A percentile compares a stretch with the other conserved stretches of the same genome.
Conservation (phyloP, 2,329 filamentous ascomycete genomes). For the Lasiodiplodia citricola region DNA sequence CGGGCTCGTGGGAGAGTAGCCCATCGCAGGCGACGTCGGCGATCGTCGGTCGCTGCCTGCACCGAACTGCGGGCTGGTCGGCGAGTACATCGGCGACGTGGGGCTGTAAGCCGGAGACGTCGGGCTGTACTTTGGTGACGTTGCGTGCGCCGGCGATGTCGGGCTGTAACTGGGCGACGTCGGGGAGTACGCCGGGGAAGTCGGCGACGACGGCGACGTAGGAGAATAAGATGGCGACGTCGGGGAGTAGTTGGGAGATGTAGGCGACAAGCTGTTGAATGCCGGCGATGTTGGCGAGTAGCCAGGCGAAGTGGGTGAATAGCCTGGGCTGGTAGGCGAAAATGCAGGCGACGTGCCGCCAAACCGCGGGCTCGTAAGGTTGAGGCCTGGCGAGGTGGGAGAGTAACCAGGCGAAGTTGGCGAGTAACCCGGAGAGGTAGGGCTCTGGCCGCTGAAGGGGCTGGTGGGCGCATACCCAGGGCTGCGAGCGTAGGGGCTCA, state of each 20-base stretch:
- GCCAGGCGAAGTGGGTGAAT: conserved; percentile 66
- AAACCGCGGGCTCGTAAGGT: conserved; percentile 60
- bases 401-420: conserved; percentile 63
- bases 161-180: conserved; percentile 59
- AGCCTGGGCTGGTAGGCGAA: conserved; percentile 63
- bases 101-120: conserved; percentile 65
- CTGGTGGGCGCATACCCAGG: conserved; percentile 72
- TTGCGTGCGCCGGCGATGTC: conserved; percentile 56
- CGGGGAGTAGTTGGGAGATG: conserved; percentile 65
- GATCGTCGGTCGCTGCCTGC: conserved; percentile 40
- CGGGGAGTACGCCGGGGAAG: conserved; percentile 60
- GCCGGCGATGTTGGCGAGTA: conserved; percentile 79
- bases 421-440: conserved; percentile 46
- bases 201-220: conserved; percentile 65
- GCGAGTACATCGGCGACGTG: conserved; percentile 59
- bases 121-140: conserved; percentile 65
- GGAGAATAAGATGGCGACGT: conserved; percentile 74
- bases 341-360: conserved; percentile 28
- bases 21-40: conserved; percentile 64
- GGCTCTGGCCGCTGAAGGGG: conserved; percentile 67
- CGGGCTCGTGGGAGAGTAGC: conserved; percentile 73
- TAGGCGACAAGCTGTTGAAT: conserved; percentile 52
- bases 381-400: conserved; percentile 61
- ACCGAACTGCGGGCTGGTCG: conserved; percentile 55
- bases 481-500: conserved; percentile 74